Conservation (phyloP, 1,139 yeast genomes). For the Suhomyces yuchorum region DNA sequence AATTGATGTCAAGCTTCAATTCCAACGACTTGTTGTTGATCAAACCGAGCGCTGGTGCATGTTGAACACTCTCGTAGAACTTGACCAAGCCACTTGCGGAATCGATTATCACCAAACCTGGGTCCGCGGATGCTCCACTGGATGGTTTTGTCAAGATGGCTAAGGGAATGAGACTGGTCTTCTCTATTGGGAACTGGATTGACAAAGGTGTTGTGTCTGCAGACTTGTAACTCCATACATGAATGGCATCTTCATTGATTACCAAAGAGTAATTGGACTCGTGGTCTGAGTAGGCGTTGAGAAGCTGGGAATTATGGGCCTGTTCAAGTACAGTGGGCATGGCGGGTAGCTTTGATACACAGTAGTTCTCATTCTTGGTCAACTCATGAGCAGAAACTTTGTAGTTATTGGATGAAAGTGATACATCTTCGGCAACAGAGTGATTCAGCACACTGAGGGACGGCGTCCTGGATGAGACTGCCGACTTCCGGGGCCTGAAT, state of each 20-base stretch:
- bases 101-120: constrained; percentile 67
- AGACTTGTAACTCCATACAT: constrained; percentile 72
- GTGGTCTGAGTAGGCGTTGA: constrained; percentile 57
- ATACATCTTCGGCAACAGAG: neutral
- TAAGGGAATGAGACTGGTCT: constrained; percentile 38
- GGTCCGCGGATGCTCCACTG: constrained; percentile 58
- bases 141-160: constrained; percentile 70
- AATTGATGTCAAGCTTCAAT: constrained; percentile 38
- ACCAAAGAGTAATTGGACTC: constrained; percentile 57
- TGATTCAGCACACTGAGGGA: neutral
- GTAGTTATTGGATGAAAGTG: constrained; percentile 1
- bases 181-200: constrained; percentile 44
- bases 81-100: constrained; percentile 56
- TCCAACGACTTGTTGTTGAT: constrained; percentile 47
- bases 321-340: constrained; percentile 47
- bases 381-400: constrained; percentile 41
- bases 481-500: constrained; percentile 14
- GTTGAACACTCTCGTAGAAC: constrained; percentile 69
- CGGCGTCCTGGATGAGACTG: constrained; percentile 5
- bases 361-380: constrained; percentile 61
- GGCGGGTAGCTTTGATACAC: constrained; percentile 63
- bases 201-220: constrained; percentile 62
- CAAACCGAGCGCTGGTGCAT: constrained; percentile 68
- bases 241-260: constrained; percentile 51
- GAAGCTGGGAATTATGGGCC: constrained; percentile 17